These are phyloP conservation scores for Castanea sativa DNA, from an alignment of 306 rosid genomes.

Conservation along the genomic window DNA sequence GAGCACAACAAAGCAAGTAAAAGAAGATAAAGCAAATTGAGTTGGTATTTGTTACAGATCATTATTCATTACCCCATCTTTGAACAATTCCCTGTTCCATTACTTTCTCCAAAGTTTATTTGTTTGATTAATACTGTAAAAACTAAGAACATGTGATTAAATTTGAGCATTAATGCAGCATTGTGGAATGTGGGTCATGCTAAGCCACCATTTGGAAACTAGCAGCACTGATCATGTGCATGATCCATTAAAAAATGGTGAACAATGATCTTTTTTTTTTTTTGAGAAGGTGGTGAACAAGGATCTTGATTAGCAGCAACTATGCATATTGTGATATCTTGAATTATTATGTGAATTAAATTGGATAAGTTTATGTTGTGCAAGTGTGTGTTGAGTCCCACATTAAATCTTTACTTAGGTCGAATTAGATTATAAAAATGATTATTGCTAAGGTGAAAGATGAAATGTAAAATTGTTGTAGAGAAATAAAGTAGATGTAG, in stretches of 20 bases:
- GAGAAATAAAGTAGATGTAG: too few species aligned
- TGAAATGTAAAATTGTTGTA: too few species aligned
- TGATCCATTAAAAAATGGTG: background rate
- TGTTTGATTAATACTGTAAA: background rate
- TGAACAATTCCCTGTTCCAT: constrained; percentile 30
- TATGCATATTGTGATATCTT: too few species aligned
- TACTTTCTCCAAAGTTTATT: background rate
- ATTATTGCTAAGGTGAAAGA: too few species aligned
- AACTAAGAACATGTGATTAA: constrained; percentile 6
- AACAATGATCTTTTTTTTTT: background rate
- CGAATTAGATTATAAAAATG: constrained; percentile 20
- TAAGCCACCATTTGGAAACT: too few species aligned
- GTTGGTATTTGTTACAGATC: constrained; percentile 36
- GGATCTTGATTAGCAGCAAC: background rate
- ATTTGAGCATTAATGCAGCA: constrained; percentile 4
- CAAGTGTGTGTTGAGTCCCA: background rate
- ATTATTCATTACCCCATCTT: constrained; percentile 16
- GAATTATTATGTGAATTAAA: too few species aligned
- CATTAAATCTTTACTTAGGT: background rate
- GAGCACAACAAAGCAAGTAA: constrained; percentile 42
- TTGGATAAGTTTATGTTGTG: too few species aligned
- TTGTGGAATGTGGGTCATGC: too few species aligned
- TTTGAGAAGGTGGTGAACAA: background rate
- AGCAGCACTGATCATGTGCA: background rate
- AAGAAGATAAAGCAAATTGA: constrained; percentile 44